A percentile compares a stretch with the other conserved stretches of the same genome.
Conservation (phyloP, 164 flowering plant species). For the Brasenia schreberi region DNA sequence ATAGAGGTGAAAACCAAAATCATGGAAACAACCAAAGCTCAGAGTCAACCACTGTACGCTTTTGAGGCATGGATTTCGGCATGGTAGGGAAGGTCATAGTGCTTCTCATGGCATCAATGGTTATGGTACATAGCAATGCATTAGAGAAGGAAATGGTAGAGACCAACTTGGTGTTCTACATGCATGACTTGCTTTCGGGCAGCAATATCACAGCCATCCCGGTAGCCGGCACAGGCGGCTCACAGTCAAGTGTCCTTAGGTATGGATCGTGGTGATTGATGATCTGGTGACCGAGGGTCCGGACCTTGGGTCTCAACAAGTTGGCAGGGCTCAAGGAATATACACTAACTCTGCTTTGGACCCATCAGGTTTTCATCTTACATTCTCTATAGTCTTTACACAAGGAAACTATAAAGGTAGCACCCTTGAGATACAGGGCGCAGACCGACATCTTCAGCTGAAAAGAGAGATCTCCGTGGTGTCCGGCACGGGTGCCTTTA, state of each 20-base stretch:
- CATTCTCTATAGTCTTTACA: conserved; percentile 7
- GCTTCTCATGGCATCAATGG: too few species aligned
- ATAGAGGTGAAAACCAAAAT: too few species aligned
- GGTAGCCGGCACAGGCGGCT: background rate
- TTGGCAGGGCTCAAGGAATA: conserved; percentile 10
- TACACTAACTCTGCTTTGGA: conserved; percentile 7
- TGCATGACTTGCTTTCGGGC: conserved; percentile 8
- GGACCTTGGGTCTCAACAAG: background rate
- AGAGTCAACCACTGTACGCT: too few species aligned
- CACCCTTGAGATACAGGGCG: conserved; percentile 12
- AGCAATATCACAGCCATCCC: conserved; percentile 10
- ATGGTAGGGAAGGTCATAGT: too few species aligned
- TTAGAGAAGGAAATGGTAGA: background rate
- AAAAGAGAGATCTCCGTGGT: conserved; percentile 6
- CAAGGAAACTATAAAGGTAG: conserved; percentile 9
- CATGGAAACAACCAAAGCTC: too few species aligned
- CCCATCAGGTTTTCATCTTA: conserved; percentile 5
- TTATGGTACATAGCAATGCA: background rate
- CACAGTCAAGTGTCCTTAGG: background rate
- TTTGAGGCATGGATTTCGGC: too few species aligned
- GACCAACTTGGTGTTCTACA: conserved; percentile 6
- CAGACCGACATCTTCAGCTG: conserved; percentile 2
- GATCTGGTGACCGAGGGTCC: conserved; percentile 8
- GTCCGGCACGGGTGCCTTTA: conserved; percentile 6
- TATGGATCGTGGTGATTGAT: conserved; percentile 9